Evolutionary conservation across 108 stramenopile genomes (phyloP).

Genomic region (Nannochloropsis granulata): DNA sequence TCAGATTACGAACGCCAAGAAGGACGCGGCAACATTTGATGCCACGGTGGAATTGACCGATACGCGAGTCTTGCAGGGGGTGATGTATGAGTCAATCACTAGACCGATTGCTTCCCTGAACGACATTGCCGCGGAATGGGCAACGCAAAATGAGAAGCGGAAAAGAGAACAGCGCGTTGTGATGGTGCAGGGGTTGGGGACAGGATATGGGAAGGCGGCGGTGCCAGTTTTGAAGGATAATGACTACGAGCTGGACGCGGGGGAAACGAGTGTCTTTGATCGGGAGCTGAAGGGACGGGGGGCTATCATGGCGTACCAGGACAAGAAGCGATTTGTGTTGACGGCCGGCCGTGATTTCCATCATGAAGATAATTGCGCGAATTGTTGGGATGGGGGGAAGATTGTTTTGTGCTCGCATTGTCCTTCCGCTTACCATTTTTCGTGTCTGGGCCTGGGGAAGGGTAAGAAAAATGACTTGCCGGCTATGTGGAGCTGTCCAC

Average conservation of each 20-base stretch:
- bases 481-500: not conserved
- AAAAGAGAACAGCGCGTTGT: not conserved
- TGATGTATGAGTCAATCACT: not conserved
- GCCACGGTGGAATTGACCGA: not conserved
- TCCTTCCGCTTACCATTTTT: not conserved
- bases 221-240: not conserved
- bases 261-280: not conserved
- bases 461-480: not conserved
- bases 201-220: not conserved
- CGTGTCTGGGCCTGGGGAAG: constrained; percentile 1
- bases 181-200: not conserved
- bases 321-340: not conserved
- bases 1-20: not conserved
- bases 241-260: not conserved
- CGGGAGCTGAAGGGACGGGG: not conserved
- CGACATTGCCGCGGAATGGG: not conserved
- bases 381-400: constrained; percentile 11
- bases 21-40: not conserved
- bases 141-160: not conserved
- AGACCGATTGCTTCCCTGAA: not conserved
- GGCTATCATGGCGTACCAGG: not conserved
- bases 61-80: not conserved
- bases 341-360: constrained; percentile 4
- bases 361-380: constrained; percentile 2
- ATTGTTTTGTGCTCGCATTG: constrained; percentile 4